Evolutionary conservation across 257 asterid species (phyloP), one percentile per base, ranked within the genome.

Genomic region (Pogostemon cablin): DNA sequence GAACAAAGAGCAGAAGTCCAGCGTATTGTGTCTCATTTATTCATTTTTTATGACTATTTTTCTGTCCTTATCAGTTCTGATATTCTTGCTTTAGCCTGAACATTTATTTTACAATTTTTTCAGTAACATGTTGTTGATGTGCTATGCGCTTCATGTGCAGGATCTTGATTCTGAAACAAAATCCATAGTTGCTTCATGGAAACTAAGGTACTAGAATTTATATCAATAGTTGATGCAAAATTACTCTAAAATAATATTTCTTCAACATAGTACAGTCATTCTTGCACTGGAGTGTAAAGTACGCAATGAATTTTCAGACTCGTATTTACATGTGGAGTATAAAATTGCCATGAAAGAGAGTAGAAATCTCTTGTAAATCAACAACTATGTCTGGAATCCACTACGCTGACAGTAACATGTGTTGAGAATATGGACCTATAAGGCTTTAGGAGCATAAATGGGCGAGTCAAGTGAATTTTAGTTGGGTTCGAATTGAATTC

Each of bases 131-230:
- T 7, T 39, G 57, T 46, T 48, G 41, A 65, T 72, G 41, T 55
- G 61, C 41, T 42, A 7, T 59, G 15, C 76, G 54, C 64, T 71
- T 72, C 74, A n/a, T 54, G 42, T 74, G 82, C 87, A 88, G 93
- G 88, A 79, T 57, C 66, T 41, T 47, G 80, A 68, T 75, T 65
- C 84, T 15, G 70, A 64, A 68, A 68, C 77, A 46, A 75, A 69
- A 37, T 69, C 49, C 72, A 34, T 91, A 68, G 75, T 81, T 75
- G 96, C 95, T 75, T 84, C 89, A 15, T 89, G 97, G 97, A 89
- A 84, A 68, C 73, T 89, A 74, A 87, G 97, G 96, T 88, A 71
- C 81, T 60, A 58, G 2, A 54, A 42, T 55, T 54, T 75, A 58
- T 64, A 4, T 46, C 4, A 53, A 46, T 32, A 50, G 15, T 11